Percentiles rank a stretch among this genome's conserved stretches.
Conservation (phyloP, 2,329 filamentous ascomycete species). For the Botrytis fabae region DNA sequence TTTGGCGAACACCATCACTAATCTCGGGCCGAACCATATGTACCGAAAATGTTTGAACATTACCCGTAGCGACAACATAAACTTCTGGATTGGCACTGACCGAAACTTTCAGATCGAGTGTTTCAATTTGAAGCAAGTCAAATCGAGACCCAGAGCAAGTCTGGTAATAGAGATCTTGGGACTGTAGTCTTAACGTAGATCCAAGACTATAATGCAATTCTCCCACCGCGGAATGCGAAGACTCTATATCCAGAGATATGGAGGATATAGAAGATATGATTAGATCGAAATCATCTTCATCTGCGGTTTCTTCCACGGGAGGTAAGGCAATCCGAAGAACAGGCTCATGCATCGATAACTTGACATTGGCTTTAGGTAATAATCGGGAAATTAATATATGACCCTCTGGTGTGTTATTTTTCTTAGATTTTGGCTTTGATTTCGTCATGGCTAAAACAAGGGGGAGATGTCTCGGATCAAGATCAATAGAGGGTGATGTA, state of each 20-base stretch:
- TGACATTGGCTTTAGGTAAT: conserved; percentile 89
- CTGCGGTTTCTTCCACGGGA: conserved; percentile 64
- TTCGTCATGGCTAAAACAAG: conserved; percentile 76
- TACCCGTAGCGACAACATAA: conserved; percentile 76
- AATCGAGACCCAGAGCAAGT: conserved; percentile 80
- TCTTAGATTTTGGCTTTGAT: conserved; percentile 49
- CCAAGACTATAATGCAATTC: conserved; percentile 85
- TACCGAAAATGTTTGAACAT: conserved; percentile 81
- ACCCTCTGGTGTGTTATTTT: conserved; percentile 49
- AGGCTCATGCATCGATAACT: conserved; percentile 94
- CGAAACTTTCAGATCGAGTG: conserved; percentile 82
- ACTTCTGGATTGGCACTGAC: conserved; percentile 84
- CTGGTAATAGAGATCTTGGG: conserved; percentile 92
- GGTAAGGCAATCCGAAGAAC: conserved; percentile 88
- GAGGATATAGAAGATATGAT: conserved; percentile 95
- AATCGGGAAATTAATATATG: conserved; percentile 83
- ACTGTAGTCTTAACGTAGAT: conserved; percentile 78
- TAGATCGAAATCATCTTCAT: conserved; percentile 84
- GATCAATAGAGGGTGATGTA: conserved; percentile 90
- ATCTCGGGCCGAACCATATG: conserved; percentile 92
- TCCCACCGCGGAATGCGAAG: conserved; percentile 84
- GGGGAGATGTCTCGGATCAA: conserved; percentile 89
- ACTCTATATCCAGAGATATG: conserved; percentile 88
- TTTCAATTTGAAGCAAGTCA: conserved; percentile 84
- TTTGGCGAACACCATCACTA: conserved; percentile 86